Evolutionary conservation across 805 yeast species (phyloP).

Genomic region (Lipomyces sp.): DNA sequence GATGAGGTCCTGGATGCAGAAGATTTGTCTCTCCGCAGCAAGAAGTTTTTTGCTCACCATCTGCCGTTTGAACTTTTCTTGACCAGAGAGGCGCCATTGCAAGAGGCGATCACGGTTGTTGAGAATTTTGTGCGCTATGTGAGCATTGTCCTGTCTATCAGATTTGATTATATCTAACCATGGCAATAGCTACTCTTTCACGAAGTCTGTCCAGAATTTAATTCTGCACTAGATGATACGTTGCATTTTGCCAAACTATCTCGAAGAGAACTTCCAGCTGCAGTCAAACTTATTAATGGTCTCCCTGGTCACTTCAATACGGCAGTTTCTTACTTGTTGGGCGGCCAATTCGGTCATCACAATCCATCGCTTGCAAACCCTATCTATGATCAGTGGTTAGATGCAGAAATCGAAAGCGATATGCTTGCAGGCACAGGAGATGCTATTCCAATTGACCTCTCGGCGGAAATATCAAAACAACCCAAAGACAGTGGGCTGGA

Average conservation of each 20-base stretch:
- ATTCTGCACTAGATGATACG: slow-evolving; percentile 9
- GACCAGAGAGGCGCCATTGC: neutral
- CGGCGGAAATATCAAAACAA: too few species aligned
- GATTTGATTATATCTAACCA: neutral
- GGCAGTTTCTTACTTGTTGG: slow-evolving; percentile 10
- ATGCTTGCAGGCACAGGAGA: neutral
- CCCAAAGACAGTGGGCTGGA: neutral
- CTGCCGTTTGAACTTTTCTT: neutral
- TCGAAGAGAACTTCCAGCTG: slow-evolving; percentile 15
- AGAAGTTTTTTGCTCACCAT: slow-evolving; percentile 14
- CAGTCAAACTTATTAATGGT: neutral
- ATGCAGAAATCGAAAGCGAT: neutral
- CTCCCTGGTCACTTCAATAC: slow-evolving; percentile 13
- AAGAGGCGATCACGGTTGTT: slow-evolving; percentile 16
- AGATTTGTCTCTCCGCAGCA: slow-evolving; percentile 3
- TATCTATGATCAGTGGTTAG: neutral
- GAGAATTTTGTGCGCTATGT: slow-evolving; percentile 20
- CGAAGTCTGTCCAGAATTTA: slow-evolving; percentile 21
- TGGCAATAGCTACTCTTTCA: slow-evolving; percentile 12
- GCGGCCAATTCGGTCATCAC: slow-evolving; percentile 13
- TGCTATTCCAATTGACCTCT: neutral
- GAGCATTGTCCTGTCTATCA: neutral
- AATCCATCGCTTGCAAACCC: neutral
- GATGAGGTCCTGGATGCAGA: slow-evolving; percentile 10
- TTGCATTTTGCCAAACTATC: neutral